Base-by-base conservation (phyloP, 2,329 filamentous ascomycete species). In the Talaromyces funiculosus region DNA sequence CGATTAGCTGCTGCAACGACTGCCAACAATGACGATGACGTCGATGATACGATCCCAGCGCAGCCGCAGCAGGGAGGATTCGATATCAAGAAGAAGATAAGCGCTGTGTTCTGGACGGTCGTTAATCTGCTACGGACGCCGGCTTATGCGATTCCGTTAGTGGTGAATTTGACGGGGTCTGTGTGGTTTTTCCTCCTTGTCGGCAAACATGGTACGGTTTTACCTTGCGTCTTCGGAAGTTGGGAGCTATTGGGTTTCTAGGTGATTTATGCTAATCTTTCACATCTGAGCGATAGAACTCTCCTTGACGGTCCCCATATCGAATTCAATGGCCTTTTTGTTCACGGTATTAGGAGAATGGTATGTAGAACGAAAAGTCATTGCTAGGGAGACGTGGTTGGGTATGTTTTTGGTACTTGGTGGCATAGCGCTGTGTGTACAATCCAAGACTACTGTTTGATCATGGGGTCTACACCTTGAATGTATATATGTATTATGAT, bases 181-280 rank as follows among this genome's bases (percentile, higher is more conserved):
- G 83, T 97, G 59, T 97, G 93, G 93, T 97, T 97, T 77, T 97
- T 97, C 68, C 76, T 97, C 66, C 80, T 97, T 65, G 93, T 97
- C 76, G 93, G 93, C 6, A 86, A 94, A 73, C 92, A 92, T 68
- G 92, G 92, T 95, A 76, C 67, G 88, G 82, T 7, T 37, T 22
- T 33, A 2, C 20, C 16, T 38, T 12, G 6, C 14, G 20, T 33
- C 24, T 4, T n/a, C 5, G 9, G n/a, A 31, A 14, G 26, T 4
- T 20, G 9, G 26, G 12, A n/a, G n/a, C n/a, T n/a, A n/a, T 31
- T 7, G 7, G 16, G 8, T 12, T 18, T 18, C 24, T 10, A 12
- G 10, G 12, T 35, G 6, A n/a, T 22, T 18, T n/a, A 24, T n/a
- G 51, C 51, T 54, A 22, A 54, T 40, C 1, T 18, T 14, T 49